Evolutionary conservation across 2,329 filamentous ascomycete genomes (phyloP).

Genomic region (Microcera coccophila): DNA sequence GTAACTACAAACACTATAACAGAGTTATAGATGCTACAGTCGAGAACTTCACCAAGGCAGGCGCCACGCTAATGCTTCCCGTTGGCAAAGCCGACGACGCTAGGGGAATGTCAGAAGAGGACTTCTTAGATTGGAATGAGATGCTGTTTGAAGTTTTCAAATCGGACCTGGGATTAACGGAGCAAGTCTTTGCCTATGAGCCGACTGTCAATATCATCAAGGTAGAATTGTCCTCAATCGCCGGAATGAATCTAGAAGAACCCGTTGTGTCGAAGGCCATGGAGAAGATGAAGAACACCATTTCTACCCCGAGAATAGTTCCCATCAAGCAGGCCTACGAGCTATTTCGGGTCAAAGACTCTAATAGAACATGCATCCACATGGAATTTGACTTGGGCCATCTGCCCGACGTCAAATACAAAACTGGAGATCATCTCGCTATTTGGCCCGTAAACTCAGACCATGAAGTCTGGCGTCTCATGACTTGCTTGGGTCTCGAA

Average conservation of each 20-base stretch:
- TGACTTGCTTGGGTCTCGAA: slow-evolving; percentile 26
- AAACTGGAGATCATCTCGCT: slow-evolving; percentile 40
- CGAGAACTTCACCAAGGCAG: slow-evolving; percentile 20
- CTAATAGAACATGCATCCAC: slow-evolving; percentile 30
- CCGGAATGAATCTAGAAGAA: slow-evolving; percentile 23
- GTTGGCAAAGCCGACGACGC: slow-evolving; percentile 33
- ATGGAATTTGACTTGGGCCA: slow-evolving; percentile 36
- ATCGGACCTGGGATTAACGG: slow-evolving; percentile 17
- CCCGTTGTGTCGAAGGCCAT: slow-evolving; percentile 18
- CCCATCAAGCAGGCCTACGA: slow-evolving; percentile 14
- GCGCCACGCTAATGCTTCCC: slow-evolving; percentile 26
- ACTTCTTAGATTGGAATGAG: slow-evolving; percentile 36
- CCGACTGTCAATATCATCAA: slow-evolving; percentile 18
- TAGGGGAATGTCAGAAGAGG: slow-evolving; percentile 32
- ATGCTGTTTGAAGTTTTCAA: slow-evolving; percentile 22
- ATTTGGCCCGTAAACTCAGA: slow-evolving; percentile 39
- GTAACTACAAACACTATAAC: slow-evolving; percentile 38
- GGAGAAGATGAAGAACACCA: slow-evolving; percentile 18
- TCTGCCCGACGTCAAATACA: slow-evolving; percentile 30
- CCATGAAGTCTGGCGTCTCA: slow-evolving; percentile 30
- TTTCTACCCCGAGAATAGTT: slow-evolving; percentile 17
- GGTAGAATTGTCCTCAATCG: slow-evolving; percentile 20
- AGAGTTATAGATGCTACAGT: slow-evolving; percentile 30
- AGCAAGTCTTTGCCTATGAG: slow-evolving; percentile 20
- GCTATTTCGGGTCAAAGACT: slow-evolving; percentile 16